Evolutionary conservation across 768 basidiomycete species (phyloP).

Genomic region (Saitozyma podzolica): DNA sequence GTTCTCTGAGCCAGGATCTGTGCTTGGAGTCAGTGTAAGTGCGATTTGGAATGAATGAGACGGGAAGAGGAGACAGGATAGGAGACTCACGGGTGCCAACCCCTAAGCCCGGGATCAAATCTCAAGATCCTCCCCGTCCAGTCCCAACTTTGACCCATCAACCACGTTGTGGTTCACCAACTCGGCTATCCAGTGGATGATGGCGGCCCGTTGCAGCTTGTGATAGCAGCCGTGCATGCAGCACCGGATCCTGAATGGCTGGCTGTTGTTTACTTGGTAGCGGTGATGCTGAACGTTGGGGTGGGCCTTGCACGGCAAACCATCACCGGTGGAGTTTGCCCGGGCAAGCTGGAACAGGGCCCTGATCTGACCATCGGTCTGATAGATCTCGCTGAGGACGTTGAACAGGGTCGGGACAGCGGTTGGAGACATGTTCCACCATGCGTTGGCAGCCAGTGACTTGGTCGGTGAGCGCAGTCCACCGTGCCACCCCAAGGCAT

Average conservation of each 20-base stretch:
- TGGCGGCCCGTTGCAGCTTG: slow-evolving; percentile 3
- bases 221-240: slow-evolving; percentile 5
- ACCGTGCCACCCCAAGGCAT: slow-evolving; percentile 10
- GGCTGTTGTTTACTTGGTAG: neutral
- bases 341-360: neutral
- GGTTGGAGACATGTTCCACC: slow-evolving; percentile 7
- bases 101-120: slow-evolving; percentile 6
- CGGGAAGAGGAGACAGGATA: too few relatives aligned
- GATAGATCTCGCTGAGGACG: neutral
- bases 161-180: neutral
- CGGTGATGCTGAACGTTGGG: neutral
- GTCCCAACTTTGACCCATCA: neutral
- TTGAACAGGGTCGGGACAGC: neutral
- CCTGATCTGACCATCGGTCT: neutral
- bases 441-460: neutral
- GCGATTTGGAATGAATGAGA: too few relatives aligned
- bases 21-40: too few relatives aligned
- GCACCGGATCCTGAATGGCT: slow-evolving; percentile 5
- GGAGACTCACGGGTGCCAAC: neutral
- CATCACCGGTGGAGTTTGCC: too few relatives aligned
- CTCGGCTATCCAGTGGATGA: slow-evolving; percentile 4
- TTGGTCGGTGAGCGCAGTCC: slow-evolving; percentile 2
- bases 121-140: slow-evolving; percentile 4
- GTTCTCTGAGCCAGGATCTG: too few relatives aligned
- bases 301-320: neutral